Evolutionary conservation across 768 basidiomycete genomes (phyloP).

Genomic region (Tylopilus sp.): DNA sequence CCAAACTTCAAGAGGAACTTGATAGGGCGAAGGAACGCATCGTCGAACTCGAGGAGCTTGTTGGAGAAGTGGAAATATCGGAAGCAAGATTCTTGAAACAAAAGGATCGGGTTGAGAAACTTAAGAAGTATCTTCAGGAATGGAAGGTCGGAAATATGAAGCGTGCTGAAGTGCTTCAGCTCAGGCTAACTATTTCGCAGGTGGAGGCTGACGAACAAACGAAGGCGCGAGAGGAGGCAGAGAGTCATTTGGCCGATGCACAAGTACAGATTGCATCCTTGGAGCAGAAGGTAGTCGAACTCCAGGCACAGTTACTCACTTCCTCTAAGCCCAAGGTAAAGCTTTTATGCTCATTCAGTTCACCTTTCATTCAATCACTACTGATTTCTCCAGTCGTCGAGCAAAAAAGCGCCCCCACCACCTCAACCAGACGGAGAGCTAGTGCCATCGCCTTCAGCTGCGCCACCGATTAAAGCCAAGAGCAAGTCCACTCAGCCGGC

Average conservation of each 20-base stretch:
- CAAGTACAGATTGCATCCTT: constrained; percentile 19
- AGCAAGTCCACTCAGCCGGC: constrained; percentile 11
- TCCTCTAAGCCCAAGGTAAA: constrained; percentile 31
- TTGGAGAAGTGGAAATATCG: constrained; percentile 26
- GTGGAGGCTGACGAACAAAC: constrained; percentile 35
- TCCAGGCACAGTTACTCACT: constrained; percentile 42
- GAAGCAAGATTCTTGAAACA: constrained; percentile 42
- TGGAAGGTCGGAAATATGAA: constrained; percentile 42
- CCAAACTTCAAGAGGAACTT: constrained; percentile 54
- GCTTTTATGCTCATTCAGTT: not conserved
- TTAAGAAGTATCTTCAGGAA: constrained; percentile 38
- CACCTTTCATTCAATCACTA: too few species aligned
- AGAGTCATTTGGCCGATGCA: constrained; percentile 35
- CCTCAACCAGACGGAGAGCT: constrained; percentile 25
- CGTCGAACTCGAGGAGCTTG: constrained; percentile 27
- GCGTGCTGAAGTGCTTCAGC: not conserved
- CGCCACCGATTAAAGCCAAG: constrained; percentile 12
- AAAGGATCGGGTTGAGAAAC: constrained; percentile 39
- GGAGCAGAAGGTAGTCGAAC: constrained; percentile 42
- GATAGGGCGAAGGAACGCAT: constrained; percentile 41
- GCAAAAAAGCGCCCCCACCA: constrained; percentile 9
- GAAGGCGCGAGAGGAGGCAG: constrained; percentile 34
- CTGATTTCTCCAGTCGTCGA: too few species aligned
- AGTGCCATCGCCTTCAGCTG: constrained; percentile 16
- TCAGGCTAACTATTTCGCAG: constrained; percentile 28